These are phyloP conservation scores for Pelargonium exstipulatum DNA, from an alignment of 441 rosid species.

Conservation along the genomic window DNA sequence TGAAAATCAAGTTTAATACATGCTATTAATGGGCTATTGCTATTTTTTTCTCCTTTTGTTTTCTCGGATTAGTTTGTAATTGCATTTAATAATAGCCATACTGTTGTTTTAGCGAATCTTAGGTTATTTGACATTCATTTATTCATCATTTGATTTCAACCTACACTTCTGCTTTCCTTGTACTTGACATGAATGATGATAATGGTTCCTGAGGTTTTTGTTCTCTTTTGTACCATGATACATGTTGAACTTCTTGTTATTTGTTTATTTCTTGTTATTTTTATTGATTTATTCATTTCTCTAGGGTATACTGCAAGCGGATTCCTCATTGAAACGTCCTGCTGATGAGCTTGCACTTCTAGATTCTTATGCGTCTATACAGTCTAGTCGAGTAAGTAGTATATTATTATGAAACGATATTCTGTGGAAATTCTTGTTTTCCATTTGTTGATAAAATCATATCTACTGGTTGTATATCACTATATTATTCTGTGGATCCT, in stretches of 20 bases:
- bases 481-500: not conserved
- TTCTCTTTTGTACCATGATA: slow-evolving; percentile 8
- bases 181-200: not conserved
- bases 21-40: not conserved
- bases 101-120: not conserved
- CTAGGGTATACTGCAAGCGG: slow-evolving; percentile 64
- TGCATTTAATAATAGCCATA: not conserved
- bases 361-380: slow-evolving; percentile 63
- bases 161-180: not conserved
- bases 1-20: not conserved
- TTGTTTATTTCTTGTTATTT: slow-evolving; percentile 16
- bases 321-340: slow-evolving; percentile 57
- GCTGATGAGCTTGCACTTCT: slow-evolving; percentile 62
- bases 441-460: not conserved
- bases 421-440: not conserved
- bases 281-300: slow-evolving; percentile 11
- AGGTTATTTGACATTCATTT: not conserved
- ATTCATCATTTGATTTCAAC: slow-evolving; percentile 4
- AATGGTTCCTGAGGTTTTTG: slow-evolving; percentile 1
- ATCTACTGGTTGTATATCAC: not conserved
- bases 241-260: slow-evolving; percentile 11
- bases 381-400: slow-evolving; percentile 69
- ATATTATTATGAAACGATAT: not conserved
- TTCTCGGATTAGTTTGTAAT: not conserved
- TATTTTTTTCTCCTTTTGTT: not conserved